Conservation (phyloP, 2,329 filamentous ascomycete genomes). For the Plenodomus biglobosus region DNA sequence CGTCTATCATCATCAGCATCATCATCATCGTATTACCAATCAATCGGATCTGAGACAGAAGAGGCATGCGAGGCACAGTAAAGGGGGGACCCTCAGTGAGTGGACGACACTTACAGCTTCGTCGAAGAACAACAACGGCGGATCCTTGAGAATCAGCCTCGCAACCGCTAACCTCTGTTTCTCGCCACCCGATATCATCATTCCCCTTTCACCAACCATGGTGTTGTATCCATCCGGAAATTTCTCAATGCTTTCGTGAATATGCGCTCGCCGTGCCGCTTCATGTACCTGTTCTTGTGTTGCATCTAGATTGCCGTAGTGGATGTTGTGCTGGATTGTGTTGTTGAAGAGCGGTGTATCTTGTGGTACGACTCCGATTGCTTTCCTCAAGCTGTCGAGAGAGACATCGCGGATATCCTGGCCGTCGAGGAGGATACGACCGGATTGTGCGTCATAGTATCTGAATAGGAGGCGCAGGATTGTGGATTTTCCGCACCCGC, state of each 20-base stretch:
- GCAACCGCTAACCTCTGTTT: slow-evolving; percentile 89
- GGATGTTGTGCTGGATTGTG: slow-evolving; percentile 92
- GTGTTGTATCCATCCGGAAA: slow-evolving; percentile 89
- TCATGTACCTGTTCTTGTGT: slow-evolving; percentile 70
- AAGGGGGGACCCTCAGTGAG: not conserved
- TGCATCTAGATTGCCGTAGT: slow-evolving; percentile 82
- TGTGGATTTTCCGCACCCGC: slow-evolving; percentile 94
- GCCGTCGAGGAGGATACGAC: slow-evolving; percentile 86
- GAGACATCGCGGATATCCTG: slow-evolving; percentile 86
- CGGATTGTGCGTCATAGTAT: slow-evolving; percentile 85
- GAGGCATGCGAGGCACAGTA: slow-evolving; percentile 5
- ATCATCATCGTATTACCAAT: no score
- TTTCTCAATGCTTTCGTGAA: slow-evolving; percentile 71
- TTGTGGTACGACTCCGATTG: slow-evolving; percentile 94
- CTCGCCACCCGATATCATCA: slow-evolving; percentile 96
- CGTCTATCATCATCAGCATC: slow-evolving; percentile 53
- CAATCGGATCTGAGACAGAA: not conserved
- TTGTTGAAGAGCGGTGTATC: slow-evolving; percentile 98
- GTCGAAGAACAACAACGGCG: slow-evolving; percentile 88
- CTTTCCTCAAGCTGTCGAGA: slow-evolving; percentile 76
- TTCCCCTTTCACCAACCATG: slow-evolving; percentile 86
- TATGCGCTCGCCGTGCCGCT: slow-evolving; percentile 78
- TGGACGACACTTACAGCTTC: slow-evolving; percentile 65
- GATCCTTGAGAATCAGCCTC: slow-evolving; percentile 82
- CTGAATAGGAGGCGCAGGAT: slow-evolving; percentile 88